Evolutionary conservation across 225 moss, liverwort and hornwort species (phyloP).

Genomic region (Ulota crispa): DNA sequence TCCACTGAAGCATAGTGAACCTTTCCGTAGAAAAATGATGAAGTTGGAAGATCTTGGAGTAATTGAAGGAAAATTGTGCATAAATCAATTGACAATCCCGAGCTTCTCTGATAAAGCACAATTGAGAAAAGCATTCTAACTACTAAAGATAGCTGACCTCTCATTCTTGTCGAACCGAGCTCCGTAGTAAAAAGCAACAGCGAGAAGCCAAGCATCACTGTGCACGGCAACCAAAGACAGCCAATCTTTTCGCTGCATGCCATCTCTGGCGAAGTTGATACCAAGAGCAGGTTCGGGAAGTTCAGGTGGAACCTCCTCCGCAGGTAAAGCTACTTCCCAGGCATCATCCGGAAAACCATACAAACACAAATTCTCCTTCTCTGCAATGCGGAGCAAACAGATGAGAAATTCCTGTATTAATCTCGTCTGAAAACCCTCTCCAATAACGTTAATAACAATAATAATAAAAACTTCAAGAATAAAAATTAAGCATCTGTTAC

Average conservation of each 20-base stretch:
- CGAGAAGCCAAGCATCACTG: slow-evolving; percentile 65
- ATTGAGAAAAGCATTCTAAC: background rate
- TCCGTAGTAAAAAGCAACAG: slow-evolving; percentile 66
- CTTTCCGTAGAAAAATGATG: background rate
- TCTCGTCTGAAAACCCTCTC: background rate
- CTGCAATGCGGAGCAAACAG: slow-evolving; percentile 28
- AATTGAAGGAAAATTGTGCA: background rate
- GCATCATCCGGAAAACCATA: slow-evolving; percentile 57
- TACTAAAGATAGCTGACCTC: slow-evolving; percentile 36
- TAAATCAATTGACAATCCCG: background rate
- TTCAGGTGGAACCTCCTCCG: slow-evolving; percentile 58
- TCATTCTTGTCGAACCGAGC: slow-evolving; percentile 67
- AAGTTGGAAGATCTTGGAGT: background rate
- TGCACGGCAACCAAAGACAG: slow-evolving; percentile 58
- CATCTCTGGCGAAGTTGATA: slow-evolving; percentile 63
- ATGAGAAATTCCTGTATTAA: background rate
- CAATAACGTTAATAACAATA: background rate
- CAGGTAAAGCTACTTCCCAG: slow-evolving; percentile 62
- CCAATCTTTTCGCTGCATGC: slow-evolving; percentile 65
- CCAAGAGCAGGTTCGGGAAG: slow-evolving; percentile 62
- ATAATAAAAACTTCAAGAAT: background rate
- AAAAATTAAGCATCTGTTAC: background rate
- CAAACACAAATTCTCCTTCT: slow-evolving; percentile 65
- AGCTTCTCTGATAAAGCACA: background rate
- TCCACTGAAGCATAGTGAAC: background rate